phyloP scores from a whole-genome alignment of 345 rosid species.

The Punica granatum region DNA sequence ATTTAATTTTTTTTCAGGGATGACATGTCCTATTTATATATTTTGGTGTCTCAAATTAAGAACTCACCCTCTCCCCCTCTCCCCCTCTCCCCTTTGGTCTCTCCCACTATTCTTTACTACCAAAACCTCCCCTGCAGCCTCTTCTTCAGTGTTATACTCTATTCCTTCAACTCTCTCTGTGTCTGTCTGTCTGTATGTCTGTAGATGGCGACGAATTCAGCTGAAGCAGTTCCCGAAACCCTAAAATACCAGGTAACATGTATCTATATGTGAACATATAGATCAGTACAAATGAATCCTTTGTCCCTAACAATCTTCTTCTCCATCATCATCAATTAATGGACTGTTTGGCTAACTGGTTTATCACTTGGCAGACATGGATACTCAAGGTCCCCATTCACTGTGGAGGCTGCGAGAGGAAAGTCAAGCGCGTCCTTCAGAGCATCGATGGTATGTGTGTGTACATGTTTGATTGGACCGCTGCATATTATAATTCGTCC shows the following conservation, averaged over 20 bases:
- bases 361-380: conserved; percentile 42
- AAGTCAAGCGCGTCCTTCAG: conserved; percentile 63
- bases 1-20: background rate
- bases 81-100: too few relatives aligned
- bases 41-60: background rate
- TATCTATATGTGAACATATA: background rate
- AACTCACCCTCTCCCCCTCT: background rate
- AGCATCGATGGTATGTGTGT: conserved; percentile 42
- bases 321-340: too few relatives aligned
- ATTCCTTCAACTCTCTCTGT: background rate
- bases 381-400: conserved; percentile 54
- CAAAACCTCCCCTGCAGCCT: too few relatives aligned
- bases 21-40: background rate
- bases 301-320: background rate
- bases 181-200: background rate
- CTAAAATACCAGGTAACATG: conserved; percentile 36
- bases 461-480: background rate
- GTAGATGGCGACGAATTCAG: conserved; percentile 33
- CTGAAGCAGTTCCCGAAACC: conserved; percentile 22
- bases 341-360: background rate
- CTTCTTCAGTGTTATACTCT: too few relatives aligned
- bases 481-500: background rate
- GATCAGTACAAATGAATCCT: background rate
- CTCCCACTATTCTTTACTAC: too few relatives aligned
- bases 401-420: conserved; percentile 70